These are phyloP conservation scores for Camellia sinensis DNA, from an alignment of 148 eudicot species.

Conservation along the genomic window DNA sequence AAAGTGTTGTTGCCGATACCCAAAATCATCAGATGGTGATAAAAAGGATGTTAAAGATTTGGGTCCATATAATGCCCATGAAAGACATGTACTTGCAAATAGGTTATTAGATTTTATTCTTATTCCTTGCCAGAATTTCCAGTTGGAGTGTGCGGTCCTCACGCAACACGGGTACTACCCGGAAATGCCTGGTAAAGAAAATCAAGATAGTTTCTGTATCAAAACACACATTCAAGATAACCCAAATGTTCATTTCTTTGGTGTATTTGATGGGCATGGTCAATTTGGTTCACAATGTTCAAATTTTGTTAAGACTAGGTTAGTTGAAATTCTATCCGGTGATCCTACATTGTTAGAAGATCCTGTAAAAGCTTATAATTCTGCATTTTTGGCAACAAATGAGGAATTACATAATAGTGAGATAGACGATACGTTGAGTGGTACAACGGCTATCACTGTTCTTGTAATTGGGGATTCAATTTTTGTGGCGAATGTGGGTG, in stretches of 20 bases:
- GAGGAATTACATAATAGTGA: conserved; percentile 76
- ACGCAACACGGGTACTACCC: conserved; percentile 78
- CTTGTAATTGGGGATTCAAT: conserved; percentile 71
- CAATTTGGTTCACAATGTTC: conserved; percentile 76
- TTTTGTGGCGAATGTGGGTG: conserved; percentile 94
- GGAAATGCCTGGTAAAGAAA: conserved; percentile 74
- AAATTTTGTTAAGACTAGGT: conserved; percentile 66
- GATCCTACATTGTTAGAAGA: conserved; percentile 60
- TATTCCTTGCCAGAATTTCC: conserved; percentile 66
- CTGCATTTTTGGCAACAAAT: conserved; percentile 64
- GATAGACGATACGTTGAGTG: conserved; percentile 89
- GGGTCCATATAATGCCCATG: conserved; percentile 29
- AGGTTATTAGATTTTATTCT: conserved; percentile 41
- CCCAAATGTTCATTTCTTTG: conserved; percentile 86
- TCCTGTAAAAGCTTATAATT: conserved; percentile 68
- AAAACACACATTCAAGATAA: conserved; percentile 57
- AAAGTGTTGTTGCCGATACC: conserved; percentile 55
- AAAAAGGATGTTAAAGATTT: conserved; percentile 24
- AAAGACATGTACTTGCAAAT: conserved; percentile 34
- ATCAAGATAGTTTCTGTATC: conserved; percentile 83
- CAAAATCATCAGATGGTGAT: conserved; percentile 33
- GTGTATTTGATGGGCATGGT: conserved; percentile 99
- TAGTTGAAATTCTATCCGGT: conserved; percentile 55
- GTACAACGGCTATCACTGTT: conserved; percentile 93
- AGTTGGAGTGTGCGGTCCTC: conserved; percentile 69